These are phyloP conservation scores for Curvularia spicifera DNA, from an alignment of 2,329 filamentous ascomycete genomes.

Conservation along the genomic window DNA sequence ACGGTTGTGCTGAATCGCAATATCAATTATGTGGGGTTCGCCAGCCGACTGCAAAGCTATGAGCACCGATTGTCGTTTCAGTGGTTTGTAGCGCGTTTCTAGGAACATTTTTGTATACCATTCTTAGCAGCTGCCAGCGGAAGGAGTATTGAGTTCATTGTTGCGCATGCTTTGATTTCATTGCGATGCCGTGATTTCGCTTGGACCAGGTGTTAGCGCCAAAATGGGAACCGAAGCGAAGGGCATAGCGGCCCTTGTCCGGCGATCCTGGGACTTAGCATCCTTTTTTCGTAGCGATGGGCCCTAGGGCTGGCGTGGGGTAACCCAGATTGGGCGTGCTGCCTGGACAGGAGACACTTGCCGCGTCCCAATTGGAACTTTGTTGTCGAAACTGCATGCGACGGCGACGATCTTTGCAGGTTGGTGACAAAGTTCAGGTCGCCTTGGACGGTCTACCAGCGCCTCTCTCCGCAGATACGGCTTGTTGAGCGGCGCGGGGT, in stretches of 20 bases:
- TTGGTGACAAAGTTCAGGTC: slow-evolving; percentile 18
- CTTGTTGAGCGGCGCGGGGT: slow-evolving; percentile 13
- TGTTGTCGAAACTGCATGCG: slow-evolving; percentile 7
- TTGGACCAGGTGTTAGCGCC: slow-evolving; percentile 15
- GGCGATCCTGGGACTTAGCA: slow-evolving; percentile 18
- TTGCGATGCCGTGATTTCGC: slow-evolving; percentile 8
- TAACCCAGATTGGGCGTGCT: slow-evolving; percentile 24
- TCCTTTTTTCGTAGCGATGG: slow-evolving; percentile 25
- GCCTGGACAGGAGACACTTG: slow-evolving; percentile 24
- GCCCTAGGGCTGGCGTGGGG: slow-evolving; percentile 30
- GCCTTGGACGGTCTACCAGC: slow-evolving; percentile 14
- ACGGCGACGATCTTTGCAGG: slow-evolving; percentile 20
- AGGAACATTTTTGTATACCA: slow-evolving; percentile 1
- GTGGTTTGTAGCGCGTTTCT: slow-evolving; percentile 17
- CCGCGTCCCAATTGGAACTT: slow-evolving; percentile 22
- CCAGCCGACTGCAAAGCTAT: slow-evolving; percentile 12
- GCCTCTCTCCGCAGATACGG: slow-evolving; percentile 2
- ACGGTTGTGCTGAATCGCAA: slow-evolving; percentile 27
- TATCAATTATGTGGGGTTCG: slow-evolving; percentile 18
- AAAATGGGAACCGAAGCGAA: slow-evolving; percentile 12
- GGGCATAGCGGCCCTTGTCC: slow-evolving; percentile 18
- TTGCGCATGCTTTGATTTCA: neutral
- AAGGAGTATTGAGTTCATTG: neutral
- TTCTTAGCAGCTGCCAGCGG: slow-evolving; percentile 6
- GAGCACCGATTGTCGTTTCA: slow-evolving; percentile 20